A percentile compares a stretch with the other conserved stretches of the same genome.
These are phyloP conservation scores for Salix brachista DNA, from an alignment of 345 rosid species.

Conservation along the genomic window DNA sequence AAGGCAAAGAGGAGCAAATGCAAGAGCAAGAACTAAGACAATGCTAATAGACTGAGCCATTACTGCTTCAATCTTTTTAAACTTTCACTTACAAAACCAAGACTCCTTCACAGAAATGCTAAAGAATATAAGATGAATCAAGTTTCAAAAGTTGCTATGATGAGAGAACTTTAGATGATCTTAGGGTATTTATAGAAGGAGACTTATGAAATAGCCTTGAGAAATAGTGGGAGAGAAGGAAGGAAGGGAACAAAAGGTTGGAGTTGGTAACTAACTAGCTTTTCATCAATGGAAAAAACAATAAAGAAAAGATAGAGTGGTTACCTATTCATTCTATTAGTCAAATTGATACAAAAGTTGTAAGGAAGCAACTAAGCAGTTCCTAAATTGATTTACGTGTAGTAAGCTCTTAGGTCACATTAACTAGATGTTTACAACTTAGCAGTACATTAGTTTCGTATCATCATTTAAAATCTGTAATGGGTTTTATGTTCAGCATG, in stretches of 20 bases:
- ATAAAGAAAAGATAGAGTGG: constrained; percentile 30
- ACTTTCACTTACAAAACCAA: constrained; percentile 11
- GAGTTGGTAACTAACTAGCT: constrained; percentile 39
- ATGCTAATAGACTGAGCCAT: constrained; percentile 39
- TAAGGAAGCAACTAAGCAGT: too few relatives aligned
- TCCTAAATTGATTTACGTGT: too few relatives aligned
- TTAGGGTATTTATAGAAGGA: constrained; percentile 34
- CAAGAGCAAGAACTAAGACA: constrained; percentile 16
- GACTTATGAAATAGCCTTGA: constrained; percentile 11
- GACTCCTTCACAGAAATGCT: constrained; percentile 4
- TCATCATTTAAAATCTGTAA: too few relatives aligned
- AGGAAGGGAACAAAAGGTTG: constrained; percentile 21
- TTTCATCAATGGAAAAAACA: constrained; percentile 1
- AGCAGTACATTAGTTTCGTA: too few relatives aligned
- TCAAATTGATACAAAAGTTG: constrained; percentile 1
- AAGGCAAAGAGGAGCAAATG: constrained; percentile 44
- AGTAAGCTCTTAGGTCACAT: too few relatives aligned
- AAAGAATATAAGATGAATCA: constrained; percentile 1
- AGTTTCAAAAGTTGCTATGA: constrained; percentile 13
- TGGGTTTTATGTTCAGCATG: too few relatives aligned
- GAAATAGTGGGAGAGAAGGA: constrained; percentile 6
- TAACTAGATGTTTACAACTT: too few relatives aligned
- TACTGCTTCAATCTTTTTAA: not conserved
- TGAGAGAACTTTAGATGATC: constrained; percentile 5
- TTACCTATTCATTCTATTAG: constrained; percentile 27